phyloP scores from a whole-genome alignment of 345 rosid genomes.

The Eucalyptus pauciflora region DNA sequence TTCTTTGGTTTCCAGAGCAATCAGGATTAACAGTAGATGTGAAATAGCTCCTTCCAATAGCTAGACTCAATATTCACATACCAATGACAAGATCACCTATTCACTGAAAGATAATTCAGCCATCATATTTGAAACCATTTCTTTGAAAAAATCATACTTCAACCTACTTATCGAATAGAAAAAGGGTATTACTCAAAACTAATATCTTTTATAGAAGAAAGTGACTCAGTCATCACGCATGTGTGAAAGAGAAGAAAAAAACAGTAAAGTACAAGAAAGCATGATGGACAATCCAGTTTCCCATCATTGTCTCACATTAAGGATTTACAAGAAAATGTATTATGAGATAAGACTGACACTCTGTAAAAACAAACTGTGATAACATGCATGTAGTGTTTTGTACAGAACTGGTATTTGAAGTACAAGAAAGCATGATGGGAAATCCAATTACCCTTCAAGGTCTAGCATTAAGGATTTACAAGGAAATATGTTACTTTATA shows the following conservation, averaged over 20 bases:
- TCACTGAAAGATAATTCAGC: not conserved
- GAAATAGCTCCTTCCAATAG: not conserved
- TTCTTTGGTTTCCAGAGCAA: not conserved
- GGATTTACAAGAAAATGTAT: not conserved
- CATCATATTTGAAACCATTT: not conserved
- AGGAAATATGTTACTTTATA: not conserved
- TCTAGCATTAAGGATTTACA: not conserved
- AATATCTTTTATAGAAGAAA: not conserved
- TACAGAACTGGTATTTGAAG: not conserved
- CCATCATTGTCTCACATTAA: not conserved
- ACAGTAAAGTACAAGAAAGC: not conserved
- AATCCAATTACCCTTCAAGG: not conserved
- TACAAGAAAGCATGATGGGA: not conserved
- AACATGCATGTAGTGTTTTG: not conserved
- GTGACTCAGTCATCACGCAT: not conserved
- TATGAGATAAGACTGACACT: not conserved
- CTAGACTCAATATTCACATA: not conserved
- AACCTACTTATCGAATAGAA: not conserved
- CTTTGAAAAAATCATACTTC: not conserved
- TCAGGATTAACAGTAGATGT: not conserved
- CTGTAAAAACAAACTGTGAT: not conserved
- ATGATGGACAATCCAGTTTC: not conserved
- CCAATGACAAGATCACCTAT: not conserved
- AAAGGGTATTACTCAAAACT: not conserved
- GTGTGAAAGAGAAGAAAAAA: not conserved